Conservation (phyloP, 2,329 filamentous ascomycete species). For the Plenodomus lindquistii region DNA sequence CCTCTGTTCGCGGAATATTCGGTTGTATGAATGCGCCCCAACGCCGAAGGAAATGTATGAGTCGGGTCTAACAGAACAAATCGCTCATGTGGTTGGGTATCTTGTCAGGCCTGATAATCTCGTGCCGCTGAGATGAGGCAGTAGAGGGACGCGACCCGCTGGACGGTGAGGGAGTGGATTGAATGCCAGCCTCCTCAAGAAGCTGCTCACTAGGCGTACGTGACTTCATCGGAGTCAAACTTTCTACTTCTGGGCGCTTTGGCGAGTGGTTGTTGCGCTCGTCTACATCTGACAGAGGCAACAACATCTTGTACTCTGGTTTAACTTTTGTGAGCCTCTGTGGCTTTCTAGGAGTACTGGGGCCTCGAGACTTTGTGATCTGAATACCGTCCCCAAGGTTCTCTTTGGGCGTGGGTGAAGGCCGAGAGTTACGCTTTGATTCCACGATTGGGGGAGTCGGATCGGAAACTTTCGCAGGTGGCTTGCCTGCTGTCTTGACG, state of each 20-base stretch:
- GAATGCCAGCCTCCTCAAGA: slow-evolving; percentile 21
- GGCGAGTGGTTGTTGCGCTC: slow-evolving; percentile 39
- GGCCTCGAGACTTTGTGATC: slow-evolving; percentile 14
- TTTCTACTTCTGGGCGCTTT: slow-evolving; percentile 31
- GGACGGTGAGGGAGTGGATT: slow-evolving; percentile 10
- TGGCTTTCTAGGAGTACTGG: slow-evolving; percentile 22
- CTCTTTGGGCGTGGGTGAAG: slow-evolving; percentile 14
- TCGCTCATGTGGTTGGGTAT: slow-evolving; percentile 28
- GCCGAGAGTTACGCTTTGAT: slow-evolving; percentile 9
- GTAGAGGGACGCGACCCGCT: slow-evolving; percentile 31
- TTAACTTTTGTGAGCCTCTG: slow-evolving; percentile 30
- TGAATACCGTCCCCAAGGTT: slow-evolving; percentile 16
- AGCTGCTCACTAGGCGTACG: slow-evolving; percentile 35
- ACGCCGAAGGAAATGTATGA: slow-evolving; percentile 29
- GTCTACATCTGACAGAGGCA: slow-evolving; percentile 32
- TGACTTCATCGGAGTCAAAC: slow-evolving; percentile 34
- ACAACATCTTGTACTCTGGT: slow-evolving; percentile 28
- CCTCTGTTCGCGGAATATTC: slow-evolving; percentile 1
- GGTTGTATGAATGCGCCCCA: slow-evolving; percentile 10
- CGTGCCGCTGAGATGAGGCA: slow-evolving; percentile 26
- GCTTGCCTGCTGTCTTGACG: slow-evolving; percentile 18
- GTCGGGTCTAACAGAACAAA: slow-evolving; percentile 19
- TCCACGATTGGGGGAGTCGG: slow-evolving; percentile 7
- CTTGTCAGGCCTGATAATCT: slow-evolving; percentile 25
- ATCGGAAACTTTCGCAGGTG: slow-evolving; percentile 8